A percentile compares a stretch with the other conserved stretches of the same genome.
Conservation (phyloP, 257 asterid species). For the Plectranthus barbatus region DNA sequence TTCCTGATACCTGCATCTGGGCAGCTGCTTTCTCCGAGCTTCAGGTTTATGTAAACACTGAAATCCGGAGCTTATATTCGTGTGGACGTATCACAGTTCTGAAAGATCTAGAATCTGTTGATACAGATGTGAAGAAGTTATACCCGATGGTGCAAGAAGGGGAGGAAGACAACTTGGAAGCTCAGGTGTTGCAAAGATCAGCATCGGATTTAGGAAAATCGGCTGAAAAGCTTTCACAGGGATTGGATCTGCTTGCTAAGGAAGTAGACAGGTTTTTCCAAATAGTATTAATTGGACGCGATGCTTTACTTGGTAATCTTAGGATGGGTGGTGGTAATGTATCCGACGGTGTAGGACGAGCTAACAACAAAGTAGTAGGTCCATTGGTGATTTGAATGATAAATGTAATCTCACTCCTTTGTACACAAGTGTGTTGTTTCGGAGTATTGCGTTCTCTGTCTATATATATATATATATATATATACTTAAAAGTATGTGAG, state of each 20-base stretch:
- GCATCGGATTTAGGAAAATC: slow-evolving; percentile 36
- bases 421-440: slow-evolving; percentile 15
- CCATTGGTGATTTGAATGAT: slow-evolving; percentile 28
- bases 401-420: slow-evolving; percentile 10
- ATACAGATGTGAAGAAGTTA: slow-evolving; percentile 47
- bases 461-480: slow-evolving; percentile 16
- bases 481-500: slow-evolving; percentile 11
- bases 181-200: slow-evolving; percentile 21
- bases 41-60: slow-evolving; percentile 43
- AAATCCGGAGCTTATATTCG: slow-evolving; percentile 34
- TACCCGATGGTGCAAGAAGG: slow-evolving; percentile 51
- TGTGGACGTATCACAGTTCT: slow-evolving; percentile 38
- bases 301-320: slow-evolving; percentile 68
- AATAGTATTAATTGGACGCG: slow-evolving; percentile 62
- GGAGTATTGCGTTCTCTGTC: slow-evolving; percentile 14
- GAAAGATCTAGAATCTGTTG: slow-evolving; percentile 71
- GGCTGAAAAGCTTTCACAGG: slow-evolving; percentile 39
- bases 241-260: slow-evolving; percentile 60
- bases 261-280: slow-evolving; percentile 68
- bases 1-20: slow-evolving; percentile 50
- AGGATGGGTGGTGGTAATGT: slow-evolving; percentile 44
- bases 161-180: slow-evolving; percentile 23
- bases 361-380: slow-evolving; percentile 25
- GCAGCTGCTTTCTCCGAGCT: slow-evolving; percentile 47
- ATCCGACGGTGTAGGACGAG: slow-evolving; percentile 10